Percentiles rank a stretch among this genome's conserved stretches.
These are phyloP conservation scores for Alternaria triticina DNA, from an alignment of 2,329 filamentous ascomycete genomes.

Conservation along the genomic window DNA sequence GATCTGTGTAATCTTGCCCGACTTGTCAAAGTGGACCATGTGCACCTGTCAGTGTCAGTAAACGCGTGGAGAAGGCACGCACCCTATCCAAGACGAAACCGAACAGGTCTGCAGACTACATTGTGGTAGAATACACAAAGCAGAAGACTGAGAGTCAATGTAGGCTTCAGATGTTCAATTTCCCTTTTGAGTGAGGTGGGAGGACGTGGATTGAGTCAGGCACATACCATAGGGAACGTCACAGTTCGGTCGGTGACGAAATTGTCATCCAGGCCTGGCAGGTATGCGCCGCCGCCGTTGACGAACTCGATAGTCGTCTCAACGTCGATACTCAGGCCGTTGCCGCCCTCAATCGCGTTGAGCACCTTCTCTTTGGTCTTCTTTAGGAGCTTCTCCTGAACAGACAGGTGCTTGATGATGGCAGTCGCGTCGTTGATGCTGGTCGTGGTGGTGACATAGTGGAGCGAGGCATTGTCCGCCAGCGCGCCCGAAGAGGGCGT, in stretches of 20 bases:
- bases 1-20: slow-evolving; percentile 83
- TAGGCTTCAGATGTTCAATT: background rate
- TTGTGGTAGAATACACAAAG: background rate
- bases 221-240: slow-evolving; percentile 75
- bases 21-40: slow-evolving; percentile 80
- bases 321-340: slow-evolving; percentile 76
- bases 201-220: background rate
- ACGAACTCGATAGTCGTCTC: slow-evolving; percentile 85
- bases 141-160: background rate
- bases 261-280: slow-evolving; percentile 91
- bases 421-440: slow-evolving; percentile 72
- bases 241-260: slow-evolving; percentile 85
- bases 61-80: background rate
- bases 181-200: background rate
- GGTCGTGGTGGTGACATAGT: slow-evolving; percentile 90
- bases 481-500: slow-evolving; percentile 52
- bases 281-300: slow-evolving; percentile 80
- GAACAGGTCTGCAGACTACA: background rate
- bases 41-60: slow-evolving; percentile 58
- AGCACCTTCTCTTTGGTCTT: slow-evolving; percentile 83
- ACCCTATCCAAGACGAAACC: background rate
- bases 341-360: slow-evolving; percentile 72
- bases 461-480: slow-evolving; percentile 56
- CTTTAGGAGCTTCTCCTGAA: slow-evolving; percentile 74
- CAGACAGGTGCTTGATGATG: slow-evolving; percentile 81